phyloP scores from a whole-genome alignment of 169 alveolate genomes.

The Besnoitia besnoiti region DNA sequence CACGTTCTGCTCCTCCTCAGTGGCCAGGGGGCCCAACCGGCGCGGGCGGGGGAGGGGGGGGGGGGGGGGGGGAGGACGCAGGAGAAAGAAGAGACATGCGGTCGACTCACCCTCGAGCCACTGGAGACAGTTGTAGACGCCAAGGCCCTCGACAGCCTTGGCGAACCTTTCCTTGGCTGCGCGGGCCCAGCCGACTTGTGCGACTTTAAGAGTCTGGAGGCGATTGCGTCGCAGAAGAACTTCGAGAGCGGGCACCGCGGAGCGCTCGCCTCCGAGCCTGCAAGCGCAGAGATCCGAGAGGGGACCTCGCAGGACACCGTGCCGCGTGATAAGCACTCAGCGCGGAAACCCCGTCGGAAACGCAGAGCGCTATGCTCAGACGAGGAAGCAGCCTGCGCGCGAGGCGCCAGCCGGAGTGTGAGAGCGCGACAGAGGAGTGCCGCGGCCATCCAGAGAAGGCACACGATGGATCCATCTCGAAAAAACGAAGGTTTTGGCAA shows the following conservation, averaged over 20 bases:
- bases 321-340: too few species aligned
- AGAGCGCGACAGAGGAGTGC: too few species aligned
- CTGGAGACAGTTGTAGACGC: slow-evolving; percentile 30
- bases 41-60: background rate
- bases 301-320: too few species aligned
- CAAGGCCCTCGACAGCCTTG: background rate
- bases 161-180: background rate
- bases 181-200: background rate
- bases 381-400: too few species aligned
- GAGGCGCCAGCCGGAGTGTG: too few species aligned
- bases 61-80: background rate
- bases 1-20: too few species aligned
- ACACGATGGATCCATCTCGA: too few species aligned
- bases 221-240: background rate
- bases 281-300: background rate
- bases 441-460: too few species aligned
- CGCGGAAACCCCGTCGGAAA: too few species aligned
- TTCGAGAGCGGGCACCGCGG: background rate
- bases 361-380: too few species aligned
- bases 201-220: background rate
- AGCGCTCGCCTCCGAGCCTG: background rate
- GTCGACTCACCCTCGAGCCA: slow-evolving; percentile 4
- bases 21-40: background rate
- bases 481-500: too few species aligned
- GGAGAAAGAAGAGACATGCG: background rate